These are phyloP conservation scores for Magnolia sinica DNA, from an alignment of 164 flowering plant genomes.

Conservation along the genomic window DNA sequence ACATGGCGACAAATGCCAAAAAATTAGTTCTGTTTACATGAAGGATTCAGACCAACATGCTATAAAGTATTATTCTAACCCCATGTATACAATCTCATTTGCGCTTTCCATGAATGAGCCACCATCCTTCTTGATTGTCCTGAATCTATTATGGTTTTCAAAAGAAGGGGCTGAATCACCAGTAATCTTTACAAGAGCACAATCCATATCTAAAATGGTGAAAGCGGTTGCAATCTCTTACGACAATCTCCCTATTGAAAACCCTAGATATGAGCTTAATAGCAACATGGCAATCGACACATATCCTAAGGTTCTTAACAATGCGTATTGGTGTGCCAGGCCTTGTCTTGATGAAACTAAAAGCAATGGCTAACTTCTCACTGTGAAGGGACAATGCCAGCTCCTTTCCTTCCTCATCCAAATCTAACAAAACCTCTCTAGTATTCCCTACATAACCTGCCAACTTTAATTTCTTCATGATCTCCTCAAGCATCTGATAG, in stretches of 20 bases:
- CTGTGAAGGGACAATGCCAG: conserved; percentile 28
- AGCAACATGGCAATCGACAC: conserved; percentile 35
- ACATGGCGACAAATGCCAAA: too few relatives aligned
- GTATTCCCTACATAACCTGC: conserved; percentile 28
- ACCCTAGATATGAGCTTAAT: conserved; percentile 31
- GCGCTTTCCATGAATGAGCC: too few relatives aligned
- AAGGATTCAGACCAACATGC: too few relatives aligned
- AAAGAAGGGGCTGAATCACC: conserved; percentile 3
- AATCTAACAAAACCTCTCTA: conserved; percentile 28
- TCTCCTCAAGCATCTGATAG: conserved; percentile 34
- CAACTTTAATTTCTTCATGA: conserved; percentile 26
- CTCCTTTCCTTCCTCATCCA: conserved; percentile 40
- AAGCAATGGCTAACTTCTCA: conserved; percentile 34
- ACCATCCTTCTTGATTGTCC: not conserved
- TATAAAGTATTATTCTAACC: too few relatives aligned
- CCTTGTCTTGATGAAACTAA: conserved; percentile 22
- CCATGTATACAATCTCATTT: too few relatives aligned
- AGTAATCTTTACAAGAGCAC: conserved; percentile 40
- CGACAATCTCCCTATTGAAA: conserved; percentile 28
- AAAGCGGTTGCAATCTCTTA: conserved; percentile 35
- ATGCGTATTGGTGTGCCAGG: conserved; percentile 28
- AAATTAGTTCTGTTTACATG: too few relatives aligned
- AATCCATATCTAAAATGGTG: conserved; percentile 29
- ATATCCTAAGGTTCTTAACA: conserved; percentile 36
- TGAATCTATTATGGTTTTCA: not conserved